Conservation (phyloP, 306 rosid genomes). For the Prunus mongolica region DNA sequence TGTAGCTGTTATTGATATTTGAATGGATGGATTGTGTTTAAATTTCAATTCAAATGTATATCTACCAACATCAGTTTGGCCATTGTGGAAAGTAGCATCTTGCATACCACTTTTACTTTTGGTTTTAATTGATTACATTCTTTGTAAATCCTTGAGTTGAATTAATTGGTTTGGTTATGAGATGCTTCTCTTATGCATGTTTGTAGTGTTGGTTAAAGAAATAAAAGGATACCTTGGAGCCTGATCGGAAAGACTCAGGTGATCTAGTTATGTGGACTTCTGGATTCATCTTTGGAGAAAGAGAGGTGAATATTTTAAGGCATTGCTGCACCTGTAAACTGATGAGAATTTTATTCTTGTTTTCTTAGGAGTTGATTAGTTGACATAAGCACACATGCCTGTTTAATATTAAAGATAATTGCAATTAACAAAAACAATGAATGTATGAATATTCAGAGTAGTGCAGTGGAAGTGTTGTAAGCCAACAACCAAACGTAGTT, state of each 20-base stretch:
- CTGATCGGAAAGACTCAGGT: constrained; percentile 56
- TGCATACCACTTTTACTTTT: not conserved
- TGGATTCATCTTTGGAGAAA: constrained; percentile 72
- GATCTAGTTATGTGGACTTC: constrained; percentile 68
- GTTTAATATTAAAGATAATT: not conserved
- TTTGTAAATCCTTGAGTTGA: not conserved
- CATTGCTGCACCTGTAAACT: not conserved
- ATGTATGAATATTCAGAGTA: too few relatives aligned
- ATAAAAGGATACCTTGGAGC: constrained; percentile 68
- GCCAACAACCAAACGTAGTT: too few relatives aligned
- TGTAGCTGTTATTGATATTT: not conserved
- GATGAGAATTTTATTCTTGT: not conserved
- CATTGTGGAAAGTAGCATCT: not conserved
- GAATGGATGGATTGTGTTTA: not conserved
- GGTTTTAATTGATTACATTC: not conserved
- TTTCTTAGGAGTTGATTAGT: not conserved
- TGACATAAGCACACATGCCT: not conserved
- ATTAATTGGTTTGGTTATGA: not conserved
- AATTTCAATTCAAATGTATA: not conserved
- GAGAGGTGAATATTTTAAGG: constrained; percentile 49
- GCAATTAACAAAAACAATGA: too few relatives aligned
- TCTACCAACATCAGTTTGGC: not conserved
- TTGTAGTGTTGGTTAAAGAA: constrained; percentile 96
- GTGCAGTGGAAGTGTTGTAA: too few relatives aligned
- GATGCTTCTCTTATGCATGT: not conserved